Base-by-base conservation (phyloP, 768 basidiomycete species). In the Lactarius deliciosus region DNA sequence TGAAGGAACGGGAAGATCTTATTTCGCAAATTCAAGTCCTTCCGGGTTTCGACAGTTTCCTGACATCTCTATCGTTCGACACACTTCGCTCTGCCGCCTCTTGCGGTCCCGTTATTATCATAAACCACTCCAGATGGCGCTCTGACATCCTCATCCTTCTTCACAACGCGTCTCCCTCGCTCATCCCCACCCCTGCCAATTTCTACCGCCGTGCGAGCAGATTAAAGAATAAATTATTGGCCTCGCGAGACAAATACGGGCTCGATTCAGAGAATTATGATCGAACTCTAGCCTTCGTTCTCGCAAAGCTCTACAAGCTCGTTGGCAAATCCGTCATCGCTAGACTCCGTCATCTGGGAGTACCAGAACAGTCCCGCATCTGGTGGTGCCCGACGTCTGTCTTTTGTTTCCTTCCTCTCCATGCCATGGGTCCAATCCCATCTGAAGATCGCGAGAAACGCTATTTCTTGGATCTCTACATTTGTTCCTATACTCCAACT, bases 371-470 rank as follows among this genome's bases (percentile, higher is more conserved):
- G 16, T 63, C 61, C 16, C 66, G 59, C 6, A 56, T 70, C 25
- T 68, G 66, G 66, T 68, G 66, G 66, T 70, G 66, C n/a, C 45
- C 57, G 5, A 64, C 57, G 9, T 58, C 63, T 5, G 55, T 57
- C 1, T 63, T 70, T 16, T 62, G 54, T 16, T 68, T 54, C 28
- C 66, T 70, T 13, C 69, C 66, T 3, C 50, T 68, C 20, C 69
- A 70, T 9, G 69, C 69, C 13, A 68, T 68, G 30, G 65, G 64
- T 3, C 43, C 63, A 28, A 64, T 68, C 38, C 43, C 43, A 4
- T 57, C 40, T 4, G 25, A 53, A 8, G 65, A 32, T 18, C 60
- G 28, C 5, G 16, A 57, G 34, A 34, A 34, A 34, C 34, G 34
- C 34, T 34, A 34, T 9, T 34, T 34, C 34, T 9, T 34, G 9